Percentiles rank a stretch among this genome's conserved stretches.
phyloP scores from a whole-genome alignment of 352 stramenopile species.

The Globisporangium carolinianum region DNA sequence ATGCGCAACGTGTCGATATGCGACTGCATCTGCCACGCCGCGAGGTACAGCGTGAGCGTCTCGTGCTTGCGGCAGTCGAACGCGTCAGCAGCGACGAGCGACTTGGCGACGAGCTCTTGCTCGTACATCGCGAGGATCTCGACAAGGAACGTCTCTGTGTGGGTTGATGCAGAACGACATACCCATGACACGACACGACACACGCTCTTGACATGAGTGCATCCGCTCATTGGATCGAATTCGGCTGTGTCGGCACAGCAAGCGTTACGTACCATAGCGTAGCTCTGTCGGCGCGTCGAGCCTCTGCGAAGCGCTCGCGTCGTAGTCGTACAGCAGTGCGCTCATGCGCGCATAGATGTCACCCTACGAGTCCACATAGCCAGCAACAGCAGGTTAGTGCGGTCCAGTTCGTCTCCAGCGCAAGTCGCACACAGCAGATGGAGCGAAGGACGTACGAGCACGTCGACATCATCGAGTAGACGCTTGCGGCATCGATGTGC shows the following conservation, averaged over 20 bases:
- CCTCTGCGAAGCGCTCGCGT: conserved; percentile 11
- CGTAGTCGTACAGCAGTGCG: conserved; percentile 19
- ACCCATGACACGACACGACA: not conserved
- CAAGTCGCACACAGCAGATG: conserved; percentile 3
- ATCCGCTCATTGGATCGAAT: not conserved
- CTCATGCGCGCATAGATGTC: conserved; percentile 42
- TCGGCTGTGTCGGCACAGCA: not conserved
- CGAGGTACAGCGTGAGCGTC: conserved; percentile 67
- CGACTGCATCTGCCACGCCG: conserved; percentile 84
- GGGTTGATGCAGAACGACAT: not conserved
- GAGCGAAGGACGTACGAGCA: conserved; percentile 23
- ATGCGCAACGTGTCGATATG: conserved; percentile 56
- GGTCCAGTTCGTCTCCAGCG: not conserved
- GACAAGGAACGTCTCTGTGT: conserved; percentile 43
- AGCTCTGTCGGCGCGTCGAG: conserved; percentile 24
- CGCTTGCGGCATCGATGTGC: conserved; percentile 57
- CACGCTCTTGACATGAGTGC: not conserved
- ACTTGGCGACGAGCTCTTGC: conserved; percentile 70
- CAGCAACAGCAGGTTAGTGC: not conserved
- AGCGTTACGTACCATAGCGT: conserved; percentile 37
- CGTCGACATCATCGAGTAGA: conserved; percentile 40
- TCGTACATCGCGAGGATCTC: conserved; percentile 75
- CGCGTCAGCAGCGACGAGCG: conserved; percentile 60
- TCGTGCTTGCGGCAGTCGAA: conserved; percentile 67
- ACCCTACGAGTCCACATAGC: conserved; percentile 13